Evolutionary conservation across 2,329 filamentous ascomycete genomes (phyloP).

Genomic region (Aspergillus hortae): DNA sequence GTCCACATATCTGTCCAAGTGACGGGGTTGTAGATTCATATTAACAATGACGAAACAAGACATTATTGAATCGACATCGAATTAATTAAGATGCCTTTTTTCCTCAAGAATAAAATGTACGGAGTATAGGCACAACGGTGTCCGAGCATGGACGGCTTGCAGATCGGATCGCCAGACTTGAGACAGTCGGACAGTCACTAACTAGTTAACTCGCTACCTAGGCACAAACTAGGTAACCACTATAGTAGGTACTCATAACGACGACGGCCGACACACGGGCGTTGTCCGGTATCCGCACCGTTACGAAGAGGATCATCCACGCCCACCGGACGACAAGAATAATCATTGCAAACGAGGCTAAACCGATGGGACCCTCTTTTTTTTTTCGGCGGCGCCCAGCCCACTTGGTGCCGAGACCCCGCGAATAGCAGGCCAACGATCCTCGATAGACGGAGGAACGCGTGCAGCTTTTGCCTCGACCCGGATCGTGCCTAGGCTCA

Average conservation of each 20-base stretch:
- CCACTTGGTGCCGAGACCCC: constrained; percentile 13
- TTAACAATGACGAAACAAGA: not conserved
- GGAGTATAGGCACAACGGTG: not conserved
- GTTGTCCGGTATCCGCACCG: constrained; percentile 3
- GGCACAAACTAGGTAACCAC: not conserved
- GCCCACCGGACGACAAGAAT: not conserved
- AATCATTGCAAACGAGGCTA: not conserved
- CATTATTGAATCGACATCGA: not conserved
- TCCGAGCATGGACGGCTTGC: constrained; percentile 7
- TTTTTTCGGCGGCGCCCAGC: constrained; percentile 4
- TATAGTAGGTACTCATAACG: not conserved
- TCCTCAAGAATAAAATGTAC: not conserved
- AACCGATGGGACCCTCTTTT: constrained; percentile 9
- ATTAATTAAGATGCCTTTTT: not conserved
- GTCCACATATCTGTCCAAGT: not conserved
- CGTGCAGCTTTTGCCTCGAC: constrained; percentile 1
- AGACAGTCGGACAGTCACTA: constrained; percentile 4
- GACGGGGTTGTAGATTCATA: not conserved
- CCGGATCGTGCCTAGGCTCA: too few species aligned
- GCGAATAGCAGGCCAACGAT: constrained; percentile 13
- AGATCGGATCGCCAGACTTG: constrained; percentile 17
- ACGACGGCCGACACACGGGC: constrained; percentile 2
- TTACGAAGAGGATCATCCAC: not conserved
- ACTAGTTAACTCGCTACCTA: too few species aligned
- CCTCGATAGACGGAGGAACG: constrained; percentile 7